Percentiles rank a stretch among this genome's conserved stretches.
phyloP scores from a whole-genome alignment of 164 flowering plant species.

The Tetrastigma voinierianum region DNA sequence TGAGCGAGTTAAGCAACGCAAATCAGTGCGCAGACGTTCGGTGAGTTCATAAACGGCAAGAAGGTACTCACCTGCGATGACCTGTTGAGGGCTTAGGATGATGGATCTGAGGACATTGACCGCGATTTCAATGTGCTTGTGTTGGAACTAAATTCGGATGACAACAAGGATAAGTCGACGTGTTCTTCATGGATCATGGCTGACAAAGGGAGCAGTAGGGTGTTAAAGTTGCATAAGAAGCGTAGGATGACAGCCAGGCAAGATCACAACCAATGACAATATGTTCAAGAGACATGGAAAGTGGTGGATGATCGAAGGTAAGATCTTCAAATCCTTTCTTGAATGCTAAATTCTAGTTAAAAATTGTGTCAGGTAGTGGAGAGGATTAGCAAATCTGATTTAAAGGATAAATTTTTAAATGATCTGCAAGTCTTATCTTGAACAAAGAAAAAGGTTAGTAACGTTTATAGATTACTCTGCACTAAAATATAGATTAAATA shows the following conservation, averaged over 20 bases:
- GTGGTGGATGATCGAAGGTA: slow-evolving; percentile 89
- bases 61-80: slow-evolving; percentile 82
- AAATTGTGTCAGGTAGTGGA: too few relatives aligned
- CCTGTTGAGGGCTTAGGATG: slow-evolving; percentile 85
- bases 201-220: slow-evolving; percentile 56
- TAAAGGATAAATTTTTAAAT: too few relatives aligned
- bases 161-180: slow-evolving; percentile 37
- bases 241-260: slow-evolving; percentile 89
- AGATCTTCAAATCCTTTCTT: too few relatives aligned
- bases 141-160: slow-evolving; percentile 54
- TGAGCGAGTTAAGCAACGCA: slow-evolving; percentile 92
- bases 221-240: slow-evolving; percentile 60
- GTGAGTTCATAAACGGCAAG: slow-evolving; percentile 80
- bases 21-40: slow-evolving; percentile 84
- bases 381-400: too few relatives aligned
- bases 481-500: too few relatives aligned
- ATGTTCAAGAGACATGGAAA: slow-evolving; percentile 92
- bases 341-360: too few relatives aligned
- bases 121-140: slow-evolving; percentile 89
- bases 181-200: slow-evolving; percentile 73
- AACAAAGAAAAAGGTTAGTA: too few relatives aligned
- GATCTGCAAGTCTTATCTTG: too few relatives aligned
- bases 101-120: slow-evolving; percentile 98
- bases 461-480: too few relatives aligned
- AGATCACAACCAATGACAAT: slow-evolving; percentile 88